Conservation (phyloP, 2,329 filamentous ascomycete species). For the Hypocreales sp. region DNA sequence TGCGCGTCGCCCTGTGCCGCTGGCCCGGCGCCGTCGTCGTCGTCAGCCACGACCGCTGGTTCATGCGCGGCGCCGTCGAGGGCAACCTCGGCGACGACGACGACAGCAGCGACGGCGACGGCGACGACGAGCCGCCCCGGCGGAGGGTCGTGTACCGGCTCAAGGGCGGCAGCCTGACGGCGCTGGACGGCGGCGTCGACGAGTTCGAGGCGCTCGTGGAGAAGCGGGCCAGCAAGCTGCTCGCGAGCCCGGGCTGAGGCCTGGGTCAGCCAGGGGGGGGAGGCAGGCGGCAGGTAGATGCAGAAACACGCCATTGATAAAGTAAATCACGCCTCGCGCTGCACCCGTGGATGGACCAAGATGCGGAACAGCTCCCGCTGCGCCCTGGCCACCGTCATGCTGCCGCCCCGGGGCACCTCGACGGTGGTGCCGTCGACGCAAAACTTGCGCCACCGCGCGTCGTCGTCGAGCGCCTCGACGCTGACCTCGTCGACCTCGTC, state of each 20-base stretch:
- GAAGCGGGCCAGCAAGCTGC: constrained; percentile 35
- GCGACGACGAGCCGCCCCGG: constrained; percentile 26
- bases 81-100: constrained; percentile 20
- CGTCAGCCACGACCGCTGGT: constrained; percentile 72
- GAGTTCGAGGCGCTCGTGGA: constrained; percentile 50
- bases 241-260: too few relatives aligned
- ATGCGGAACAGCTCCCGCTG: constrained; percentile 24
- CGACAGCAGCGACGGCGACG: constrained; percentile 18
- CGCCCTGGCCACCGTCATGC: constrained; percentile 48
- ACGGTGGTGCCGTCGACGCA: constrained; percentile 91
- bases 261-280: too few relatives aligned
- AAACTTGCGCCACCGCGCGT: constrained; percentile 65
- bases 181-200: constrained; percentile 43
- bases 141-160: constrained; percentile 45
- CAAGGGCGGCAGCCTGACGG: constrained; percentile 37
- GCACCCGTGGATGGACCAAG: constrained; percentile 22
- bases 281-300: not conserved
- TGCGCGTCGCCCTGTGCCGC: constrained; percentile 47
- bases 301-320: not conserved
- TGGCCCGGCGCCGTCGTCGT: constrained; percentile 65
- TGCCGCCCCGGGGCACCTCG: constrained; percentile 52
- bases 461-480: constrained; percentile 51
- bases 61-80: constrained; percentile 54
- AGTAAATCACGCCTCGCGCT: not conserved
- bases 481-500: constrained; percentile 50